Percentiles rank a stretch among this genome's conserved stretches.
phyloP scores from a whole-genome alignment of 2,329 filamentous ascomycete genomes.

The Pseudogymnoascus sp. region DNA sequence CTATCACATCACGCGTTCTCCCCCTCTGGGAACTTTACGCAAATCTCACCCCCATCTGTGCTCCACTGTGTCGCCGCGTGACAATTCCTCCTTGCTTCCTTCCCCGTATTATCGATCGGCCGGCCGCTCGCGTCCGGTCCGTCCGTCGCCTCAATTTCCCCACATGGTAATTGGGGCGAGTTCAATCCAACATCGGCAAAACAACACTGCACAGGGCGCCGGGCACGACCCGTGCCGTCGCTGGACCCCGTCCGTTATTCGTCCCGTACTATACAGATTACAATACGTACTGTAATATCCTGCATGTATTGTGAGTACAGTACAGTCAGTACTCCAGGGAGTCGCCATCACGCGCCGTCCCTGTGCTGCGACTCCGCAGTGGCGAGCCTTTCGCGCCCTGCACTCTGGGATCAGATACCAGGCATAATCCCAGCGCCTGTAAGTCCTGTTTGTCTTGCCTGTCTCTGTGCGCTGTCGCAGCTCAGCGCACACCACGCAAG shows the following conservation, averaged over 20 bases:
- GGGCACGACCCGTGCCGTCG: neutral
- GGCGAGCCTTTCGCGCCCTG: neutral
- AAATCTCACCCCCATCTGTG: neutral
- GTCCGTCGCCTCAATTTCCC: neutral
- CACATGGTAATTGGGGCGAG: neutral
- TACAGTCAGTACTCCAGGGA: neutral
- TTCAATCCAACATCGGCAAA: neutral
- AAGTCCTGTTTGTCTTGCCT: neutral
- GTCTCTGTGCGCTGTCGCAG: constrained; percentile 1
- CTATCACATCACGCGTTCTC: neutral
- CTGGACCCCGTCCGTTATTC: neutral
- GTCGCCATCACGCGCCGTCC: neutral
- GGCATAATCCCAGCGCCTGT: neutral
- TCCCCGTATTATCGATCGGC: neutral
- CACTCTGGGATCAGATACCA: neutral
- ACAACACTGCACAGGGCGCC: neutral
- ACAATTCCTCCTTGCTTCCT: constrained; percentile 1
- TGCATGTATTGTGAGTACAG: neutral
- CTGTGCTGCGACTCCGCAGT: neutral
- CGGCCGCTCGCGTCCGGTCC: neutral
- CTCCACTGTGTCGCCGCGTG: neutral
- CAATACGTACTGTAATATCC: neutral
- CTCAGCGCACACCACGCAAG: neutral
- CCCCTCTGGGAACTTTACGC: neutral
- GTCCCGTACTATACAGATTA: neutral